Base-by-base conservation (phyloP, 139 green algal species). In the Coelastrella sp. region DNA sequence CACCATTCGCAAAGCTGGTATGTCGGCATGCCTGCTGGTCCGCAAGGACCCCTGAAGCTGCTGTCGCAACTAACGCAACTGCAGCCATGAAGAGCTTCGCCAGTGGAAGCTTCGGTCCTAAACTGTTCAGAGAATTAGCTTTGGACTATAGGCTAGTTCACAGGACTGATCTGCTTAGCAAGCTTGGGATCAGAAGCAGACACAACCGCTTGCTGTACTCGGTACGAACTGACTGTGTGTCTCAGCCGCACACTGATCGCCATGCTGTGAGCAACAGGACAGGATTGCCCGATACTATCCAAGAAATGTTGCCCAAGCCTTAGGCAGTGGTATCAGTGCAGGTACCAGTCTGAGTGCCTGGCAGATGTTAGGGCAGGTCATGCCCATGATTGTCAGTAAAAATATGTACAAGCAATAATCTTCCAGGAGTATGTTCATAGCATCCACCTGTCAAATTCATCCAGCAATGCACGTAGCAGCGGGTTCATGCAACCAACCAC, bases 71-170 rank as follows among this genome's bases (percentile, higher is more conserved):
- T n/a, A 32, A 66, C 11, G 15, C 15, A 35, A 32, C 59, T 40
- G 11, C 27, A 71, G 13, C 27, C 0, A 77, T 77, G 68, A 77
- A 77, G 68, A 77, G 68, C 8, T 77, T 77, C 1, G 68, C 37
- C 2, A 77, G 68, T 77, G 68, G 68, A 2, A 53, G 57, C 15
- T 57, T 30, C 21, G 35, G 71, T 9, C 41, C 41, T 0, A 79
- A 62, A n/a, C 38, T 62, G 41, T 79, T 62, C 13, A 63, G 41
- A 32, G 71, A 62, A n/a, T 27, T 62, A 1, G 71, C 41, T 23
- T 57, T 77, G 21, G 68, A 77, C 68, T 77, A 77, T 38, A 38
- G 68, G 7, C 35, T 77, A 35, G 27, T 38, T n/a, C 45, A 77
- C 37, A 77, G 38, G n/a, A 34, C 23, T 27, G 68, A 77, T 38